A percentile compares a stretch with the other conserved stretches of the same genome.
Evolutionary conservation across 768 basidiomycete genomes (phyloP).

Genomic region (Tulasnella sp.): DNA sequence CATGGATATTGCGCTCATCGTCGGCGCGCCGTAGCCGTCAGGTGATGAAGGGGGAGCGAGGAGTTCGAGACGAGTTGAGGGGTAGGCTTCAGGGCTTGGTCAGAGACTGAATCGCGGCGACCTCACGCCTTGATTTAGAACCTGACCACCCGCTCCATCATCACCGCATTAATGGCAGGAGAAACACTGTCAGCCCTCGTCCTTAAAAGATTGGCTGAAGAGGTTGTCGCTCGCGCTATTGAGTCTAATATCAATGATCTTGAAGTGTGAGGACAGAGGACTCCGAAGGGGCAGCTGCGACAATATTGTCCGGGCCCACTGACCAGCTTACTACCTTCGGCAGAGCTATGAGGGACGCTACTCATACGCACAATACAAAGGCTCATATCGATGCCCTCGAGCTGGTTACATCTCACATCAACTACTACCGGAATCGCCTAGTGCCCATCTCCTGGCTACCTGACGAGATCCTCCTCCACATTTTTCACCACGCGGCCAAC

Average conservation of each 20-base stretch:
- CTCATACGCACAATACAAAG: background rate
- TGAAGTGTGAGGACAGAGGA: background rate
- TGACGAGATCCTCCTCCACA: background rate
- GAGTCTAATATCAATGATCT: background rate
- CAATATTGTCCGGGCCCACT: background rate
- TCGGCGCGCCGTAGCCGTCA: background rate
- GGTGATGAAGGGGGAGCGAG: background rate
- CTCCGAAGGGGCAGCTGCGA: background rate
- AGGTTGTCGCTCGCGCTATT: background rate
- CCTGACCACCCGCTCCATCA: background rate
- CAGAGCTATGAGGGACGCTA: background rate
- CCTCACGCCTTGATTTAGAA: background rate
- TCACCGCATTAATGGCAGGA: background rate
- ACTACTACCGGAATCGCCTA: background rate
- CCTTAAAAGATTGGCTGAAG: background rate
- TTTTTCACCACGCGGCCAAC: background rate
- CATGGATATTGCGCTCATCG: conserved; percentile 19
- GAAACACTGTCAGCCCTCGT: background rate
- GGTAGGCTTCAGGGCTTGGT: conserved; percentile 1
- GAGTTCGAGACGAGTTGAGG: background rate
- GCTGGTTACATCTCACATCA: background rate
- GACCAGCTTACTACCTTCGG: background rate
- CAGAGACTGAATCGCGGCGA: background rate
- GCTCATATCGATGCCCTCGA: background rate
- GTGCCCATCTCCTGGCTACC: background rate